phyloP scores from a whole-genome alignment of 805 yeast species.

The Scheffersomyces ergatensis region DNA sequence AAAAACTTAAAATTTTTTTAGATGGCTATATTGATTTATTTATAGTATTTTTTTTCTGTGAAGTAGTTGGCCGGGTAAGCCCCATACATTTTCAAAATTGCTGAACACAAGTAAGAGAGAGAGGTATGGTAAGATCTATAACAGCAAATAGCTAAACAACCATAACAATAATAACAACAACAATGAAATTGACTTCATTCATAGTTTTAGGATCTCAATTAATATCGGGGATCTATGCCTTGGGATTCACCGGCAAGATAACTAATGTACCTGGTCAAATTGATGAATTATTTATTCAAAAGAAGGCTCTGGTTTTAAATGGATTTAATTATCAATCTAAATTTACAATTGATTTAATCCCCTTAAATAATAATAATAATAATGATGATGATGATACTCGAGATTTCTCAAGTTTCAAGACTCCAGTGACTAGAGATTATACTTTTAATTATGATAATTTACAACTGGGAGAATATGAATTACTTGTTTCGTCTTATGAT shows the following conservation, averaged over 20 bases:
- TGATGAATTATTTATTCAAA: constrained; percentile 10
- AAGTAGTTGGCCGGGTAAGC: constrained; percentile 28
- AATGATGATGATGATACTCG: neutral
- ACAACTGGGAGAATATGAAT: constrained; percentile 30
- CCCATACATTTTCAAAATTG: neutral
- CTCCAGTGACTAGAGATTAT: constrained; percentile 23
- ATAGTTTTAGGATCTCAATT: neutral
- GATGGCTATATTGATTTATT: too few species aligned
- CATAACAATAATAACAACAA: too few species aligned
- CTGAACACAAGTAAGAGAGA: too few species aligned
- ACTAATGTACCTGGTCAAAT: constrained; percentile 23
- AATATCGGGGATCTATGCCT: constrained; percentile 2
- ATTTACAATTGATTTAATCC: constrained; percentile 22
- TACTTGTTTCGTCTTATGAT: constrained; percentile 34
- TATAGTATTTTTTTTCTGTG: too few species aligned
- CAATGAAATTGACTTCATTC: neutral
- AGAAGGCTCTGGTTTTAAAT: constrained; percentile 21
- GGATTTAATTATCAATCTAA: constrained; percentile 34
- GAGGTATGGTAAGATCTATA: too few species aligned
- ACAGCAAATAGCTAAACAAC: too few species aligned
- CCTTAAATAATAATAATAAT: constrained; percentile 2
- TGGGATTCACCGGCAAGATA: constrained; percentile 23
- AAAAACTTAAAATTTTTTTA: too few species aligned
- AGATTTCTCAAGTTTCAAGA: constrained; percentile 2
- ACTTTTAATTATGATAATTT: constrained; percentile 22